Base-by-base conservation (phyloP, 2,329 filamentous ascomycete genomes). In the Cercospora beticola region DNA sequence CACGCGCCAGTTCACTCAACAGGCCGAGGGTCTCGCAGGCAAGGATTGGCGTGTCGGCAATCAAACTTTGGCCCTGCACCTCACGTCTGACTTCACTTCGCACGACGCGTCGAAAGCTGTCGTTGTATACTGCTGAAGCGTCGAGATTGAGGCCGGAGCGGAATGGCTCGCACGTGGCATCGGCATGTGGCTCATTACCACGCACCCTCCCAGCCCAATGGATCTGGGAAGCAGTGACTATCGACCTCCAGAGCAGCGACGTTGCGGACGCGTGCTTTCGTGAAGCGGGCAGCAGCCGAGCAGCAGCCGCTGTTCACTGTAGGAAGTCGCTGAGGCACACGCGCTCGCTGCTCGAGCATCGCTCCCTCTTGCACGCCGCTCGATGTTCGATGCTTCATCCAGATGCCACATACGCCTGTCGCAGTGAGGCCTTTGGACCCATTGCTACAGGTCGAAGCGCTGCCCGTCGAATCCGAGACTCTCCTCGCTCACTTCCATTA, bases 391-490 rank as follows among this genome's bases (percentile, higher is more conserved):
- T 52, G 46, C 46, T 23, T 2, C 18, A 0, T 23, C 49, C 23
- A 56, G 14, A 16, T 26, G 23, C 5, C 23, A 43, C 59, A 46
- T n/a, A 30, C 59, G 28, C 43, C 59, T 46, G 59, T 62, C 59
- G 6, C 26, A 61, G 31, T n/a, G 40, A 61, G 31, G 31, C 46
- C 46, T 52, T 23, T 52, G 14, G 52, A 33, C 26, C 36, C 62
- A 65, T 65, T 65, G 62, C 52, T 58, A 65, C 62, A 65, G 36
- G 18, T 21, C 52, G 54, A 46, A 64, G 33, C 59, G 23, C 26
- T 43, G 59, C 23, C 26, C 4, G 16, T 52, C 61, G 4, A 21
- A 23, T 16, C 8, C 28, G 4, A 49, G 5, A 9, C 40, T 9
- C 16, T 3, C n/a, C 28, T 23, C 52, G 62, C 52, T 49, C 62